A percentile compares a stretch with the other conserved stretches of the same genome.
These are phyloP conservation scores for Dothideomycetidae sp. DNA, from an alignment of 2,329 filamentous ascomycete species.

Conservation along the genomic window DNA sequence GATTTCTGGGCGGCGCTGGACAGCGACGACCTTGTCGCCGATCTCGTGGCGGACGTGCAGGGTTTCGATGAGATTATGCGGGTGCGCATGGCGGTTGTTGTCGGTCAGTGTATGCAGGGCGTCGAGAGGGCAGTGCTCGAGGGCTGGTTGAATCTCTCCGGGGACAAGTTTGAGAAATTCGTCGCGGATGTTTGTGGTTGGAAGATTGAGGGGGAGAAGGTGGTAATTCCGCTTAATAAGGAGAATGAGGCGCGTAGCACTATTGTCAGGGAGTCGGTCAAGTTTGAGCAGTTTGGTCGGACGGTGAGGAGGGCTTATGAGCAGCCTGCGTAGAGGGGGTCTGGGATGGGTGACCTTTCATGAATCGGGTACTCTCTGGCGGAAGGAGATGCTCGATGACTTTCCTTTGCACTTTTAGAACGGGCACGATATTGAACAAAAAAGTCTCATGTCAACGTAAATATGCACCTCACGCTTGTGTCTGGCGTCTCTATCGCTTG, in stretches of 20 bases:
- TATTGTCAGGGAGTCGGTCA: constrained; percentile 89
- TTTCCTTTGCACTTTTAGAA: neutral
- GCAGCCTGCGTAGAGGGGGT: constrained; percentile 42
- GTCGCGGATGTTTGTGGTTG: constrained; percentile 54
- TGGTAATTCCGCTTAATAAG: constrained; percentile 78
- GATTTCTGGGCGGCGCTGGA: constrained; percentile 89
- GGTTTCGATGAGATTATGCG: constrained; percentile 94
- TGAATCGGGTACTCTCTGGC: too few relatives aligned
- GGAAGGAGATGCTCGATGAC: too few relatives aligned
- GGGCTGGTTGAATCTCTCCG: constrained; percentile 34
- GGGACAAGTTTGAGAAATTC: constrained; percentile 35
- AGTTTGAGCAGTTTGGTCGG: constrained; percentile 70
- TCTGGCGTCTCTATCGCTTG: constrained; percentile 10
- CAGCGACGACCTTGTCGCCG: constrained; percentile 87
- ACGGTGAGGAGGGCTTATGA: constrained; percentile 78
- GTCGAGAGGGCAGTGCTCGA: constrained; percentile 39
- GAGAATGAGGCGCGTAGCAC: constrained; percentile 96
- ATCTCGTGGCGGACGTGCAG: constrained; percentile 82
- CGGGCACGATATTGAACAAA: neutral
- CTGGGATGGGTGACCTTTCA: too few relatives aligned
- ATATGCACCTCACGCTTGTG: too few relatives aligned
- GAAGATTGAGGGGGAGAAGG: constrained; percentile 52
- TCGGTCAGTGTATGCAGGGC: constrained; percentile 73
- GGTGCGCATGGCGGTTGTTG: constrained; percentile 73
- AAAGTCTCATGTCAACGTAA: constrained; percentile 5